Percentiles rank a stretch among this genome's conserved stretches.
phyloP scores from a whole-genome alignment of 371 early-diverging fungal genomes.

The Rhizopus sp. region DNA sequence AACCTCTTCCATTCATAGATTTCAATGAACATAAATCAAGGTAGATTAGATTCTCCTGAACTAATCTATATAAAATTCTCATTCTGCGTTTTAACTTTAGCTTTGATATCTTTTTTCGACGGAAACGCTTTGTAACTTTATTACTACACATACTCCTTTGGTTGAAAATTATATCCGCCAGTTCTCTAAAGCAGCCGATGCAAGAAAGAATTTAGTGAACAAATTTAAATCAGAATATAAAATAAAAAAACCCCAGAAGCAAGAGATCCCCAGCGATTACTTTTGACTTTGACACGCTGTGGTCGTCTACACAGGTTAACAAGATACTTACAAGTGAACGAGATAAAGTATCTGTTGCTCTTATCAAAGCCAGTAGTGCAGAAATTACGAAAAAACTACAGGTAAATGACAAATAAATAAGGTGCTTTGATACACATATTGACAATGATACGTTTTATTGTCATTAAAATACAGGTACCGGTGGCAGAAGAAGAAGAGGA shows the following conservation, averaged over 20 bases:
- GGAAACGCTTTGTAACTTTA: slow-evolving; percentile 13
- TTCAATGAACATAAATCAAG: slow-evolving; percentile 17
- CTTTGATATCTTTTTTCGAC: slow-evolving; percentile 15
- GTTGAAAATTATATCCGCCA: slow-evolving; percentile 12
- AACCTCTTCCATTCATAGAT: slow-evolving; percentile 9
- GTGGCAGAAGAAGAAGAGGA: slow-evolving; percentile 15
- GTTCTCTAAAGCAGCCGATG: slow-evolving; percentile 13
- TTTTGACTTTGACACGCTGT: slow-evolving; percentile 10
- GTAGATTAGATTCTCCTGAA: slow-evolving; percentile 19
- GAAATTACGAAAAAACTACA: slow-evolving; percentile 11
- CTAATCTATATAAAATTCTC: slow-evolving; percentile 10
- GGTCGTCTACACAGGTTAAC: slow-evolving; percentile 12
- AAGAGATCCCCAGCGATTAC: not conserved
- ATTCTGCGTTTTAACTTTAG: slow-evolving; percentile 7
- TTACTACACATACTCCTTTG: slow-evolving; percentile 10
- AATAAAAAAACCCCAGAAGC: slow-evolving; percentile 3
- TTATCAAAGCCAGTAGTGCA: slow-evolving; percentile 11
- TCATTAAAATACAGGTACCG: slow-evolving; percentile 10
- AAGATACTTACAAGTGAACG: slow-evolving; percentile 11
- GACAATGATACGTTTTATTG: slow-evolving; percentile 12
- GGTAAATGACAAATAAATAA: slow-evolving; percentile 12
- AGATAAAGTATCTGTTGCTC: slow-evolving; percentile 11
- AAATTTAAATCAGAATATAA: slow-evolving; percentile 6
- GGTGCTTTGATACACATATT: slow-evolving; percentile 9
- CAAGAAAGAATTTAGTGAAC: slow-evolving; percentile 5